phyloP scores from a whole-genome alignment of 768 basidiomycete genomes.

The Trametes elegans region DNA sequence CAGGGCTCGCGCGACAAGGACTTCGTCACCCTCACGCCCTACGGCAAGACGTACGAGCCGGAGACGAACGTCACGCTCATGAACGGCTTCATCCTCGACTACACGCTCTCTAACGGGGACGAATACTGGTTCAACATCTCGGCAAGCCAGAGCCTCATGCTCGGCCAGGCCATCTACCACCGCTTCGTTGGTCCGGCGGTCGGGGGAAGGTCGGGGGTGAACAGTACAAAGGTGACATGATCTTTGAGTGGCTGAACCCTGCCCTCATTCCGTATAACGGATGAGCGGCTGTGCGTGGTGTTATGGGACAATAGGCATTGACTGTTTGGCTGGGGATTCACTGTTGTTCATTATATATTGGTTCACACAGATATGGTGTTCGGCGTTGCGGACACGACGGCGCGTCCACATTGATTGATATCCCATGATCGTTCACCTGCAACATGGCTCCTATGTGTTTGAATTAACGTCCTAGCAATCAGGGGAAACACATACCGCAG shows the following conservation, averaged over 20 bases:
- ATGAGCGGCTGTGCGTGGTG: background rate
- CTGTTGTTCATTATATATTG: no score
- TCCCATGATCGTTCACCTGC: no score
- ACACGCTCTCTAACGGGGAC: constrained; percentile 23
- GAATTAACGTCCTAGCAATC: no score
- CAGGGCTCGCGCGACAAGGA: constrained; percentile 19
- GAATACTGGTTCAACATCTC: constrained; percentile 22
- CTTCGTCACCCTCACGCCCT: constrained; percentile 20
- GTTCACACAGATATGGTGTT: no score
- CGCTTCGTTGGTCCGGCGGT: constrained; percentile 23
- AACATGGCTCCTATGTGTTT: no score
- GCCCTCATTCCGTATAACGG: constrained; percentile 5
- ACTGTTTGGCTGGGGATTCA: no score
- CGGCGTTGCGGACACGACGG: no score
- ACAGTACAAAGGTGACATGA: background rate
- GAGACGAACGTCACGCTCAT: constrained; percentile 21
- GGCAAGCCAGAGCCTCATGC: constrained; percentile 19
- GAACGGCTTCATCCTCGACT: constrained; percentile 23
- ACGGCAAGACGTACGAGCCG: constrained; percentile 16
- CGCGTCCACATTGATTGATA: no score
- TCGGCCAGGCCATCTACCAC: constrained; percentile 25
- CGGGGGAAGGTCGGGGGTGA: constrained; percentile 16
- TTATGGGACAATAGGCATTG: no score
- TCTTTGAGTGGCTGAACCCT: constrained; percentile 20
- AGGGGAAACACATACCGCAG: no score